Evolutionary conservation across 495 filamentous ascomycete species (phyloP), one percentile per base, ranked within the genome.

Genomic region (Penicillium herquei): DNA sequence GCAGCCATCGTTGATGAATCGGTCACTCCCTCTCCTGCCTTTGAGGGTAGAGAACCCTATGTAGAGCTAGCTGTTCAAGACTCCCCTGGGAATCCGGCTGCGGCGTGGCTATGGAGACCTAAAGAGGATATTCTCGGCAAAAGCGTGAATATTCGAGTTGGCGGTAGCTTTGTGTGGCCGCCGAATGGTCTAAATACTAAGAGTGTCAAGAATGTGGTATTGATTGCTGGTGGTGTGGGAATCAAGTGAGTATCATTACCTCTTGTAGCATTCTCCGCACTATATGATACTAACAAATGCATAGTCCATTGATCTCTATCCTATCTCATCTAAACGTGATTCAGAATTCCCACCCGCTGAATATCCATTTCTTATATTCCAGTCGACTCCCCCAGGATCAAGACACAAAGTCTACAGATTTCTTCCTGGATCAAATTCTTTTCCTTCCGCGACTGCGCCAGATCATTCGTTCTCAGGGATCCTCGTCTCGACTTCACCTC

Each of bases 181-280:
- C 83, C 87, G 0, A 70, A 74, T 1, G 68, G 70, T 0, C 54
- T 82, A 9, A 61, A 79, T 34, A 32, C 63, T 0, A 52, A 52
- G 0, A 52, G 56, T 4, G 65, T 90, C 9, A 72, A 76, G 11
- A 84, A 80, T 49, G 77, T 85, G 2, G 80, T 93, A 0, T 84
- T 96, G 39, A 75, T 95, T 43, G 91, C 91, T 1, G 90, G 90
- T 5, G 91, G 91, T 0, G 86, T 96, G 21, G 91, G 91, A 1
- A 86, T 96, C 41, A 96, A 96, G 75, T 77, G 61, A 48, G 71
- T 65, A 14, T 35, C 21, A 26, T 39, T 14, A 10, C 13, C n/a
- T 26, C 17, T 5, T 30, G 10, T 33, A 21, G 34, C 17, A 7
- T 12, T 12, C 10, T 8, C 12, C 2, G n/a, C 6, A 14, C 26